These are phyloP conservation scores for Ploettnerulaceae sp. DNA, from an alignment of 2,329 filamentous ascomycete genomes.

Conservation along the genomic window DNA sequence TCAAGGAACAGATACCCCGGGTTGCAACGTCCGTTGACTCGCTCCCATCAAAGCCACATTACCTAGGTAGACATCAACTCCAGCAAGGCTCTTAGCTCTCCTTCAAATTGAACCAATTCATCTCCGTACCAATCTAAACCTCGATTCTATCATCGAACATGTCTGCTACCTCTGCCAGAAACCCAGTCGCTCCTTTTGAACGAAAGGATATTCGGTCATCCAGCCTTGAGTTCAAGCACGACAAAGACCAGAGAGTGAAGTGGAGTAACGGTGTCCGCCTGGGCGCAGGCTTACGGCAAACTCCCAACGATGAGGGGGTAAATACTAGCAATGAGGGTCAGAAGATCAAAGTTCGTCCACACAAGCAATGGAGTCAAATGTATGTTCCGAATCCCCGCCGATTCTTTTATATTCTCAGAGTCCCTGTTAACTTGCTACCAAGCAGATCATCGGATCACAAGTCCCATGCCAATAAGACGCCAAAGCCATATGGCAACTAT, in stretches of 20 bases:
- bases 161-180: conserved; percentile 15
- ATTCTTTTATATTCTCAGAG: background rate
- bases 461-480: conserved; percentile 24
- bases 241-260: conserved; percentile 31
- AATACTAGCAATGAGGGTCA: conserved; percentile 12
- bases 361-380: conserved; percentile 22
- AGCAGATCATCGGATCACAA: conserved; percentile 14
- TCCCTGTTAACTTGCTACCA: background rate
- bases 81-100: background rate
- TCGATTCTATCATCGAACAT: conserved; percentile 9
- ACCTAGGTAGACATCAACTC: no score
- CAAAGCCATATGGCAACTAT: conserved; percentile 18
- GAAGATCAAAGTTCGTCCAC: conserved; percentile 27
- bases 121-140: conserved; percentile 3
- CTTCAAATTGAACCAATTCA: conserved; percentile 7
- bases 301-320: conserved; percentile 9
- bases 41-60: conserved; percentile 5
- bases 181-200: conserved; percentile 21
- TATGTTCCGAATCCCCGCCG: conserved; percentile 10
- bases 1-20: conserved; percentile 10
- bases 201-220: conserved; percentile 32
- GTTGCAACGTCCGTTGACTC: conserved; percentile 13
- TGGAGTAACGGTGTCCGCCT: conserved; percentile 29
- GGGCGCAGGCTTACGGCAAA: conserved; percentile 14
- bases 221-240: conserved; percentile 29